phyloP scores from a whole-genome alignment of 176 grass and related monocot genomes.

The Cymbopogon citratus region DNA sequence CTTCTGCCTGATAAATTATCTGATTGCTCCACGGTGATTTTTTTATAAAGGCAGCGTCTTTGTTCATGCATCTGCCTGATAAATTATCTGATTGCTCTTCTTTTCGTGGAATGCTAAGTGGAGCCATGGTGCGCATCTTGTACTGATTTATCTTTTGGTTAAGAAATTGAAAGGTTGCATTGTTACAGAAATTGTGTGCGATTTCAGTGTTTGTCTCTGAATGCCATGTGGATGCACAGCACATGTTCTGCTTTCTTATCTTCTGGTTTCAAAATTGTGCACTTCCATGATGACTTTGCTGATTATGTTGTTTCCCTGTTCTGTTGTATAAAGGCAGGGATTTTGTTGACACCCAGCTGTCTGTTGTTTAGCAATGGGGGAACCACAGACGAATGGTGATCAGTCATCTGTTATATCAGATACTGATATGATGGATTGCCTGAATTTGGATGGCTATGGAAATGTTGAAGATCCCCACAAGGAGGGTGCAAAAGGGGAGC shows the following conservation, averaged over 20 bases:
- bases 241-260: neutral
- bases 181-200: neutral
- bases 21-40: neutral
- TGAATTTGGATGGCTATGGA: conserved; percentile 24
- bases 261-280: neutral
- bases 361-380: neutral
- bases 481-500: conserved; percentile 9
- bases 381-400: neutral
- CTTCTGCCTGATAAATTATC: neutral
- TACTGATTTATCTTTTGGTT: neutral
- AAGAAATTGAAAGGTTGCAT: neutral
- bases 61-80: neutral
- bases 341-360: neutral
- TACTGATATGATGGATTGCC: conserved; percentile 20
- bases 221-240: conserved; percentile 9
- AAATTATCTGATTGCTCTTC: neutral
- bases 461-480: neutral
- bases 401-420: conserved; percentile 15
- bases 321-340: neutral
- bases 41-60: no score
- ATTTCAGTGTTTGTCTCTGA: neutral
- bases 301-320: neutral
- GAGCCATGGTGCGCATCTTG: neutral
- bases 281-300: neutral
- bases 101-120: neutral